Percentiles rank a stretch among this genome's conserved stretches.
Evolutionary conservation across 208 protist species (phyloP).

Genomic region (Leishmania amazonensis): DNA sequence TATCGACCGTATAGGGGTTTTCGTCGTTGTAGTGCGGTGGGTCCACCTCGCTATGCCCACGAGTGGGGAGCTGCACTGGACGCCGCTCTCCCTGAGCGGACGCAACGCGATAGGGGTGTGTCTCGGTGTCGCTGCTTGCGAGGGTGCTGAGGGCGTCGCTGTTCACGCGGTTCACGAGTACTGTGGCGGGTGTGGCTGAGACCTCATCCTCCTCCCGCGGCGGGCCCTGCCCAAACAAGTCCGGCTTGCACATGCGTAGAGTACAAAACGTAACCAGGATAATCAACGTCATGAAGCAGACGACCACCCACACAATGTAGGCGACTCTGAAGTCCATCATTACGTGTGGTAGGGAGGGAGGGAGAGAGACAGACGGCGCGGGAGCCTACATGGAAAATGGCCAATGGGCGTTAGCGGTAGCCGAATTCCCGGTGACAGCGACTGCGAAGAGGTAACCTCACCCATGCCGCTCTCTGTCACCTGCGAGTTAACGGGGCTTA

Average conservation of each 20-base stretch:
- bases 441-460: background rate
- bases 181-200: conserved; percentile 1
- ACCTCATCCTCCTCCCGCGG: background rate
- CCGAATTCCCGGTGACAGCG: background rate
- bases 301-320: background rate
- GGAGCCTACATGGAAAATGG: background rate
- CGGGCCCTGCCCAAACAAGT: too few relatives aligned
- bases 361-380: background rate
- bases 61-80: background rate
- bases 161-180: conserved; percentile 19
- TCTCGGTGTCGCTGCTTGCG: background rate
- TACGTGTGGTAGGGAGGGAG: background rate
- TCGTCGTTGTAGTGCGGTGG: background rate
- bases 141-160: background rate
- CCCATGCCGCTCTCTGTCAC: background rate
- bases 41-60: background rate
- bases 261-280: background rate
- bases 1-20: background rate
- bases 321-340: background rate
- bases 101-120: background rate
- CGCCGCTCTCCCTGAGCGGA: background rate
- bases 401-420: background rate
- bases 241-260: background rate
- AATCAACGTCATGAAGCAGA: background rate
- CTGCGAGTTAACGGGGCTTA: background rate